Conservation (phyloP, 495 filamentous ascomycete species). For the Aspergillus carlsbadensis region DNA sequence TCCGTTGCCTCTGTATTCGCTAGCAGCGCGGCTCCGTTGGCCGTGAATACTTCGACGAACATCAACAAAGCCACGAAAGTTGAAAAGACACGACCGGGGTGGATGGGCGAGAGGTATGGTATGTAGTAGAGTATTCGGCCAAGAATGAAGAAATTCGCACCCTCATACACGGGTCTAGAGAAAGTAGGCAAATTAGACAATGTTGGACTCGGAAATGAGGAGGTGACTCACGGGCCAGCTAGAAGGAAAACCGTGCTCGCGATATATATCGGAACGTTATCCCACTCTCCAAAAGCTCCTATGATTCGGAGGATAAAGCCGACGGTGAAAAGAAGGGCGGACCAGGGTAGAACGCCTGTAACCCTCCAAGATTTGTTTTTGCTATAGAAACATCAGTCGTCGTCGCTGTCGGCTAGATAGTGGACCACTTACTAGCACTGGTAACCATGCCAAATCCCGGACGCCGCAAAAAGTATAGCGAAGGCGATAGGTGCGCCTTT, state of each 20-base stretch:
- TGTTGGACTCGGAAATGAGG: neutral
- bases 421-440: conserved; percentile 55
- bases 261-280: conserved; percentile 57
- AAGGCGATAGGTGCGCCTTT: conserved; percentile 70
- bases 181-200: neutral
- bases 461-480: conserved; percentile 60
- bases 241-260: conserved; percentile 60
- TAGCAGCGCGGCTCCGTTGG: conserved; percentile 61
- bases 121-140: conserved; percentile 77
- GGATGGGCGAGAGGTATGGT: conserved; percentile 73
- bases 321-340: conserved; percentile 48
- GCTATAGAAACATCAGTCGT: conserved; percentile 17
- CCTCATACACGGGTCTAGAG: conserved; percentile 66
- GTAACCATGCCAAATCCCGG: conserved; percentile 57
- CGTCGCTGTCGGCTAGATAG: neutral
- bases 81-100: conserved; percentile 72
- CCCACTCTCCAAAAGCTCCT: conserved; percentile 57
- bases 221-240: conserved; percentile 57
- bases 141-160: conserved; percentile 73
- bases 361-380: conserved; percentile 51
- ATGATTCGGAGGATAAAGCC: conserved; percentile 60
- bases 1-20: conserved; percentile 47
- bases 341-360: conserved; percentile 55
- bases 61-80: conserved; percentile 68
- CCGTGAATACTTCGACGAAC: conserved; percentile 66